Base-by-base conservation (phyloP, 2,329 filamentous ascomycete genomes). In the Fusarium camptoceras region DNA sequence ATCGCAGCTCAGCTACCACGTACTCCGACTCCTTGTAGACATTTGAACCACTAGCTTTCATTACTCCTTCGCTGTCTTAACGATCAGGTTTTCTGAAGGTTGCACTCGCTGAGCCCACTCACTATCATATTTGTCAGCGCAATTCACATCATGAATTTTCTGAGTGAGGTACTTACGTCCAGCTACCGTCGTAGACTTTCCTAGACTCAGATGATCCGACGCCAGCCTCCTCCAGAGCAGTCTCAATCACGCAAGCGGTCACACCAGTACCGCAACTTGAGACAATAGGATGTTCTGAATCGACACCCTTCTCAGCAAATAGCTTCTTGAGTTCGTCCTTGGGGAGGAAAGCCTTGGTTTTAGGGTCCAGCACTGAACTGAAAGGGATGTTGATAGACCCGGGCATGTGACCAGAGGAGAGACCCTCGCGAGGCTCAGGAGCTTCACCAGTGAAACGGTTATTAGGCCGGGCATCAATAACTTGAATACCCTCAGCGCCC, bases 241-340 rank as follows among this genome's bases (percentile, higher is more conserved):
- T 91, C 77, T 99, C 96, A 43, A 99, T 89, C 44, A 98, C 88
- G 20, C 93, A 93, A 10, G 96, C 96, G 14, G 94, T 98, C 54
- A 99, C 95, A 34, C 96, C 96, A 9, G 94, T 98, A 15, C 96
- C 96, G 75, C 96, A 99, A 75, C 88, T 95, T 51, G 89, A 92
- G 74, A 98, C 91, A 71, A 98, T 92, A 6, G 94, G 92, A 78
- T 91, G 94, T 28, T 85, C 84, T 0, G 92, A 89, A 77, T 97
- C 91, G 11, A 99, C 83, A 1, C 94, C 91, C 77, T 92, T 95
- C n/a, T 86, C 84, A 78, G 92, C 84, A 76, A 99, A 96, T 18
- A 98, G 78, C 76, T 91, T 87, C 73, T 86, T 87, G 50, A 99
- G 83, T 79, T 95, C 86, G 15, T 92, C 88, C 0, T 86, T 84